Percentiles rank a stretch among this genome's conserved stretches.
Conservation (phyloP, 805 yeast genomes). For the Candida khao-thaluensis region DNA sequence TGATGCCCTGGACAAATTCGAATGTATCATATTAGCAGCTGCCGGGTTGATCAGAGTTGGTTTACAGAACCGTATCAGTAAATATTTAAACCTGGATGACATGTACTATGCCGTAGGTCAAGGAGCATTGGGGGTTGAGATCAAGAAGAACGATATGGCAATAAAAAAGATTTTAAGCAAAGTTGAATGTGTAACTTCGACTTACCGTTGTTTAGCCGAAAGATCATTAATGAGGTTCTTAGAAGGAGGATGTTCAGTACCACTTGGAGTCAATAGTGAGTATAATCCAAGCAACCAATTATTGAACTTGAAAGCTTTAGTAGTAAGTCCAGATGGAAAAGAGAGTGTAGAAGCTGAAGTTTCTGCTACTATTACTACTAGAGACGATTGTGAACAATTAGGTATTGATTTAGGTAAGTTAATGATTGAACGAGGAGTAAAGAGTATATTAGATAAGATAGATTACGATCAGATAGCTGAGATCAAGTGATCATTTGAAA, state of each 20-base stretch:
- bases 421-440: constrained; percentile 77
- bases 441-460: constrained; percentile 73
- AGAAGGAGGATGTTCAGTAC: constrained; percentile 98
- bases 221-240: constrained; percentile 80
- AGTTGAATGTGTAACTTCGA: constrained; percentile 64
- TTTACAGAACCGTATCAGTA: constrained; percentile 72
- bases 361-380: constrained; percentile 36
- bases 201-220: constrained; percentile 82
- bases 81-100: constrained; percentile 64
- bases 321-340: constrained; percentile 81
- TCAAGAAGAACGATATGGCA: constrained; percentile 63
- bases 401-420: constrained; percentile 70
- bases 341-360: constrained; percentile 60
- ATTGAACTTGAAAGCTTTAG: constrained; percentile 64
- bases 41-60: constrained; percentile 85
- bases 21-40: constrained; percentile 83
- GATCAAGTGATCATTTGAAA: background rate
- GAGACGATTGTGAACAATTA: constrained; percentile 62
- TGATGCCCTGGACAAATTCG: constrained; percentile 56
- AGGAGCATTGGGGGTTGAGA: constrained; percentile 94
- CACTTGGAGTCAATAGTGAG: constrained; percentile 81
- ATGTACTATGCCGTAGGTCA: constrained; percentile 99
- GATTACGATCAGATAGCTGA: constrained; percentile 58
- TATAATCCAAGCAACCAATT: constrained; percentile 44
- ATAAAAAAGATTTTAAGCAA: constrained; percentile 59